Conservation (phyloP, 208 protist species). For the Trypanosoma cruzi region DNA sequence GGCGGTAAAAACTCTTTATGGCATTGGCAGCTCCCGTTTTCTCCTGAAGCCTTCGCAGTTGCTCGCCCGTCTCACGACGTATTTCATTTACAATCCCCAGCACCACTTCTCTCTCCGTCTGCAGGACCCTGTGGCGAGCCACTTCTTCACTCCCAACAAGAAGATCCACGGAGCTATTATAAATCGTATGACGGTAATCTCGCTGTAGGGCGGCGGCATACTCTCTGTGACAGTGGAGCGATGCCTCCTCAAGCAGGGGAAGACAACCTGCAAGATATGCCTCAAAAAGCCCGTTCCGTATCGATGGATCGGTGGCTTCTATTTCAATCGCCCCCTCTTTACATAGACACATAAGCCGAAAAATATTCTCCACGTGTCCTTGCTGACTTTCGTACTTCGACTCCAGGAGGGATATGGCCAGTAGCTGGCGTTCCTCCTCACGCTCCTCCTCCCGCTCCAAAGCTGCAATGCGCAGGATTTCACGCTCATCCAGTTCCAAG, state of each 20-base stretch:
- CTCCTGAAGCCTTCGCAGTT: constrained; percentile 6
- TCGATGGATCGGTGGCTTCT: constrained; percentile 2
- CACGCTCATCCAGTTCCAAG: constrained; percentile 27
- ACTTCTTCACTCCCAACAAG: constrained; percentile 6
- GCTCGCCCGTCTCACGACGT: neutral
- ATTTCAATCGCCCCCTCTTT: constrained; percentile 10
- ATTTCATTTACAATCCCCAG: constrained; percentile 25
- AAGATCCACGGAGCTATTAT: neutral
- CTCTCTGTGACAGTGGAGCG: neutral
- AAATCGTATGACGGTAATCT: neutral
- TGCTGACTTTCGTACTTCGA: neutral
- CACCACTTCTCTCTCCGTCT: constrained; percentile 25
- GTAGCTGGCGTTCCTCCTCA: constrained; percentile 10
- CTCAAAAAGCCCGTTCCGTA: neutral
- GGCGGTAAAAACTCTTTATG: constrained; percentile 25
- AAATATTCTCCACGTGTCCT: constrained; percentile 2
- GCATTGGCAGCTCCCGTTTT: constrained; percentile 6
- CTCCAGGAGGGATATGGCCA: neutral
- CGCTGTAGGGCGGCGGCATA: neutral
- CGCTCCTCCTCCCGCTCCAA: neutral
- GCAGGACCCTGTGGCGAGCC: constrained; percentile 18
- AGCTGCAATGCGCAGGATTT: constrained; percentile 21
- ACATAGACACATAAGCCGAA: constrained; percentile 4
- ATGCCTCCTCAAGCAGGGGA: neutral
- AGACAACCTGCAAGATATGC: neutral